Evolutionary conservation across 2,329 filamentous ascomycete species (phyloP).

Genomic region (Curvularia spicifera): DNA sequence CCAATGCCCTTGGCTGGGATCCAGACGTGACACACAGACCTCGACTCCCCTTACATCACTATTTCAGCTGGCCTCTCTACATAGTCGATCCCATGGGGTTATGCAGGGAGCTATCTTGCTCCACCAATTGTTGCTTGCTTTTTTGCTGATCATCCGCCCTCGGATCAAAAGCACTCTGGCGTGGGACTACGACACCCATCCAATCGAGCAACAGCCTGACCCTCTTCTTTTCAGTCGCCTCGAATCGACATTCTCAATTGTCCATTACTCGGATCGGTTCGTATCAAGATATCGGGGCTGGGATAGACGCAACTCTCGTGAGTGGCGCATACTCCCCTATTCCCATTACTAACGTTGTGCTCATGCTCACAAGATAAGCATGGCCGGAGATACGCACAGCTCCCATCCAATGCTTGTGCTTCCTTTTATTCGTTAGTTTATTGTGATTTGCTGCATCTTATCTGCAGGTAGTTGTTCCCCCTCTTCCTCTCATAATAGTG

Average conservation of each 20-base stretch:
- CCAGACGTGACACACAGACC: conserved; percentile 5
- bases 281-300: neutral
- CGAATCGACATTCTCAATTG: neutral
- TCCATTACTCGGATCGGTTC: neutral
- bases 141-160: neutral
- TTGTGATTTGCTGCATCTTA: conserved; percentile 4
- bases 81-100: neutral
- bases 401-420: neutral
- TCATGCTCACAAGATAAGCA: neutral
- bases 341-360: neutral
- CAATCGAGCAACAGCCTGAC: neutral
- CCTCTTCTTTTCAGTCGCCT: neutral
- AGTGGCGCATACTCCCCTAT: neutral
- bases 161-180: neutral
- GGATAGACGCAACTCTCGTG: neutral
- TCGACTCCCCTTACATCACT: neutral
- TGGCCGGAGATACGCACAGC: neutral
- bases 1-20: neutral
- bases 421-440: neutral
- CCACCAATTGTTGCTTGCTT: neutral
- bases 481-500: neutral
- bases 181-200: neutral
- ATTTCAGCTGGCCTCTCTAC: neutral
- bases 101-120: neutral
- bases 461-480: conserved; percentile 2